Base-by-base conservation (phyloP, 2,329 filamentous ascomycete genomes). In the Erysiphe neolycopersici region DNA sequence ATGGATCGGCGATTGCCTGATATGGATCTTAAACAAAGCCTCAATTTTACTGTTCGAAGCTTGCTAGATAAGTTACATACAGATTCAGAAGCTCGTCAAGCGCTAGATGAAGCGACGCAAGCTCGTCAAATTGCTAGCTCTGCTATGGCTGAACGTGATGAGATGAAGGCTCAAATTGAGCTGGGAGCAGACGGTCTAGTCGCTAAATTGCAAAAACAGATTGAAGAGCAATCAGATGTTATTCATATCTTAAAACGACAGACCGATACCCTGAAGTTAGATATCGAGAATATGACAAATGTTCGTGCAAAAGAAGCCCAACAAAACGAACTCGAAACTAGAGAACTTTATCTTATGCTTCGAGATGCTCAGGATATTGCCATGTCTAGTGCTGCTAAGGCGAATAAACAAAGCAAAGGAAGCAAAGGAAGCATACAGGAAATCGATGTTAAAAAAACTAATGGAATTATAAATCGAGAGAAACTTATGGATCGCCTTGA, bases 321-420 rank as follows among this genome's bases (percentile, higher is more conserved):
- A 61, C 73, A 89, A 43, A 92, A 93, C 55, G 89, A 98, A 61
- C 65, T 98, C 29, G 89, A 98, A 62, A 95, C 87, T 1, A 71
- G 89, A 62, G 89, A 98, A 61, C 64, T 98, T 18, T 98, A 95
- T 60, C 77, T 98, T 45, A 98, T 98, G 89, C 76, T 98, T 49
- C 76, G 87, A 47, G 89, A 98, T 60, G 87, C 89, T 33, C 87
- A 95, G 60, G 87, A 98, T 55, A 83, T 94, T 50, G 87, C 87
- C 39, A 85, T 84, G 19, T 84, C 87, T 3, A 81, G 82, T 53
- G 80, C 83, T 44, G 62, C 62, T 44, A 75, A 73, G 58, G 63
- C 64, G 48, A 48, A 47, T 22, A 73, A 70, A 51, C 19, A 22
- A 22, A 26, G 8, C 30, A 38, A 16, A 16, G 3, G 13, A 11